Conservation (phyloP, 192 early-diverging fungal species). For the Pecoramyces ruminantium region DNA sequence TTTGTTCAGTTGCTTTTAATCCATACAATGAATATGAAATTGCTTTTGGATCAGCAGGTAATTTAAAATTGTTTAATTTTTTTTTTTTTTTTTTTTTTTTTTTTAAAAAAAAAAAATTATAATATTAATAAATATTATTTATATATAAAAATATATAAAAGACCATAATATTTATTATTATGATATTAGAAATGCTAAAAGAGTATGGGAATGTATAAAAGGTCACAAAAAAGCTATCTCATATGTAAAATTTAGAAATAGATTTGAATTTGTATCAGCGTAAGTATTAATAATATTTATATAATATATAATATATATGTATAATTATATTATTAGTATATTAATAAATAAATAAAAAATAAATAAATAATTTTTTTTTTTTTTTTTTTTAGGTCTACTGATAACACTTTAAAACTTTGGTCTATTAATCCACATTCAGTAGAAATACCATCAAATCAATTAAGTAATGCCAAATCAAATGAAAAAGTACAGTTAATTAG, state of each 20-base stretch:
- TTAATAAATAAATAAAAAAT: too few species aligned
- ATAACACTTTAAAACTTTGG: constrained; percentile 84
- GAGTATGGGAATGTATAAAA: constrained; percentile 53
- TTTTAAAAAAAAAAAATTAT: too few species aligned
- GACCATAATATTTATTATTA: constrained; percentile 88
- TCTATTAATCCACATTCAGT: constrained; percentile 13
- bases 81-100: too few species aligned
- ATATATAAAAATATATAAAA: constrained; percentile 8
- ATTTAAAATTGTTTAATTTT: too few species aligned
- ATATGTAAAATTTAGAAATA: constrained; percentile 68
- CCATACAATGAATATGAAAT: constrained; percentile 53
- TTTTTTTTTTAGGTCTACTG: constrained; percentile 44
- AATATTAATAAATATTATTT: neutral
- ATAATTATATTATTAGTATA: too few species aligned
- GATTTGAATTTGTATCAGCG: constrained; percentile 69
- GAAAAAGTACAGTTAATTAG: constrained; percentile 17
- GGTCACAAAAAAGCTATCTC: constrained; percentile 91
- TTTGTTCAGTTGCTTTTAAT: constrained; percentile 88
- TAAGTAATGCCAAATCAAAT: constrained; percentile 2
- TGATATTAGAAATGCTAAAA: constrained; percentile 56
- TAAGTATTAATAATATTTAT: constrained; percentile 3
- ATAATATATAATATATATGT: too few species aligned
- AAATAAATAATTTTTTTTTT: too few species aligned
- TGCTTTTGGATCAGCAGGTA: constrained; percentile 76
- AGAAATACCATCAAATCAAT: neutral